Evolutionary conservation across 129 eudicot genomes (phyloP), one percentile per base, ranked within the genome.

Genomic region (Tanacetum coccineum): DNA sequence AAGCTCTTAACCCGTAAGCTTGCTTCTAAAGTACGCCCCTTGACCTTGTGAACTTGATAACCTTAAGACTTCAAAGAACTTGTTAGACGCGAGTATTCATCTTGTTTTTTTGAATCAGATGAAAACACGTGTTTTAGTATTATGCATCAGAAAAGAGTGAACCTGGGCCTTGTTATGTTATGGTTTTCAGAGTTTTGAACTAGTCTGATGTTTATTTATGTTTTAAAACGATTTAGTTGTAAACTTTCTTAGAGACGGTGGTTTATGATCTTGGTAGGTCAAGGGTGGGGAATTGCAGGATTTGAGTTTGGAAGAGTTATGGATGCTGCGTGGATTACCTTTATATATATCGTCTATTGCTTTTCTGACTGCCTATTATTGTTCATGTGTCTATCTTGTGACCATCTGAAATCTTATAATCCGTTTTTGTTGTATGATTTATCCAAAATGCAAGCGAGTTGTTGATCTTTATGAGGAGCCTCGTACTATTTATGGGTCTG

Each of bases 1-100:
- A 94, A 76, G 97, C 99, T 55, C 78, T 94, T 70, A 89, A 80
- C 12, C 81, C 76, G 67, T 83, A 76, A 87, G 78, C 73, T 21
- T 36, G 72, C 70, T 28, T 39, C 26, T 50, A 25, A 50, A 70
- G 70, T 74, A 64, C 48, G 45, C 15, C 12, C 30, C 30, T 63
- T 69, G 68, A 55, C 40, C 53, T 63, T 55, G 47, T 42, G 70
- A 63, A 62, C 70, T 51, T 20, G 32, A 8, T 56, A 57, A 22
- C 67, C 47, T 71, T 14, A 15, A 39, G 57, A 69, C 64, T 68
- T 22, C 7, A 36, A 59, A 39, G 17, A 25, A 66, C 72, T 74
- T 74, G 66, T 74, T 28, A 68, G 54, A 54, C 40, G 67, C 48
- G 56, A 26, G 69, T 62, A 17, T 57, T 59, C 59, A 69, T 59